These are phyloP conservation scores for Termitomyces eurrhizus DNA, from an alignment of 768 basidiomycete species.

Conservation along the genomic window DNA sequence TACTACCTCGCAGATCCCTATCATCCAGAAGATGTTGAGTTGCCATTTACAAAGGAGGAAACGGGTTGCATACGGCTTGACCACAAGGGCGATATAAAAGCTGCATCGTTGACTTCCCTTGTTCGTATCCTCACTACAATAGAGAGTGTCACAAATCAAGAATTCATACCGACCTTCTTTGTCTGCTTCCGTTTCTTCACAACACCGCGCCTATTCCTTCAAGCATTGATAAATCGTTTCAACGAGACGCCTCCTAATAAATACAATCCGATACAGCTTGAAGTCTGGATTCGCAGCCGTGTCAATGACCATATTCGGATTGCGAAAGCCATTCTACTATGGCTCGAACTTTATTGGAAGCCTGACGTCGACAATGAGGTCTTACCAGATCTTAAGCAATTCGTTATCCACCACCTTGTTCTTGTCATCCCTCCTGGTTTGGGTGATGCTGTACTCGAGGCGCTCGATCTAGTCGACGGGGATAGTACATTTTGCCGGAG, in stretches of 20 bases:
- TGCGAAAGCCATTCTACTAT: constrained; percentile 57
- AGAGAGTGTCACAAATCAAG: constrained; percentile 32
- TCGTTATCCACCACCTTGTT: constrained; percentile 21
- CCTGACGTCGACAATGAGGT: constrained; percentile 44
- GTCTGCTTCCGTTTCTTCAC: constrained; percentile 71
- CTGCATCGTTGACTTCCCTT: constrained; percentile 36
- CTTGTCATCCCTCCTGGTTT: constrained; percentile 25
- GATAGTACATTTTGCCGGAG: constrained; percentile 12
- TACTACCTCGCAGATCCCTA: constrained; percentile 25
- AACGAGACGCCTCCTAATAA: constrained; percentile 28
- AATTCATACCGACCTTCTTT: constrained; percentile 56
- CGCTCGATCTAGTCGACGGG: constrained; percentile 23
- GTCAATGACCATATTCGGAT: constrained; percentile 54
- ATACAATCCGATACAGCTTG: constrained; percentile 28
- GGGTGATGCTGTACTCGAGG: constrained; percentile 22
- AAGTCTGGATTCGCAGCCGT: constrained; percentile 36
- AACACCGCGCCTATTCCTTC: constrained; percentile 41
- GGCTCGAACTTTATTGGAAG: constrained; percentile 71
- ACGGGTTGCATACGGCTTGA: constrained; percentile 20
- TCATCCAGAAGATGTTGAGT: constrained; percentile 21
- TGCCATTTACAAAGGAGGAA: constrained; percentile 24
- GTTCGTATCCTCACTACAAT: constrained; percentile 44
- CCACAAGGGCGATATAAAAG: constrained; percentile 24
- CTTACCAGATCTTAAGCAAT: constrained; percentile 24
- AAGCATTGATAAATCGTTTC: constrained; percentile 42